Conservation (phyloP, 495 filamentous ascomycete genomes). For the Xylaria nigripes region DNA sequence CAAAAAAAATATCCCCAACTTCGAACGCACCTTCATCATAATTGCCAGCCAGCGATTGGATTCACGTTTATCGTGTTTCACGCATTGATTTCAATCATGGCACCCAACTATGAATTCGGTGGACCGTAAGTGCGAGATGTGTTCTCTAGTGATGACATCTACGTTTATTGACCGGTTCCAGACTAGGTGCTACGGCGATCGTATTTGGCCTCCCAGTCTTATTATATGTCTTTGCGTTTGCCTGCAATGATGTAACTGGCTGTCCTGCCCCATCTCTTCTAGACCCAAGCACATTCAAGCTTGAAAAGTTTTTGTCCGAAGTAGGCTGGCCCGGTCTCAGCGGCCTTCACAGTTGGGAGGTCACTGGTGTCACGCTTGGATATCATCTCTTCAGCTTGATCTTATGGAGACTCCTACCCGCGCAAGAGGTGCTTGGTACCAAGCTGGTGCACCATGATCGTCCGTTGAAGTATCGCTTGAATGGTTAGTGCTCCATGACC, state of each 20-base stretch:
- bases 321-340: constrained; percentile 63
- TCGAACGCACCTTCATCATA: too few species aligned
- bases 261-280: constrained; percentile 86
- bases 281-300: constrained; percentile 59
- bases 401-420: constrained; percentile 72
- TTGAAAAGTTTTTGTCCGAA: constrained; percentile 65
- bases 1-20: neutral
- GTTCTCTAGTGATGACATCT: neutral
- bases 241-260: constrained; percentile 87
- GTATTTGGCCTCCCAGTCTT: constrained; percentile 68
- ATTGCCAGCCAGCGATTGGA: neutral
- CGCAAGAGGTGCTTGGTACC: constrained; percentile 60
- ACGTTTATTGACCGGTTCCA: constrained; percentile 29
- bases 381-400: constrained; percentile 75
- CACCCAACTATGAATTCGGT: constrained; percentile 61
- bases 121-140: constrained; percentile 63
- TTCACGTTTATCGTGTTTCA: neutral
- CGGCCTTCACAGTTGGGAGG: constrained; percentile 54
- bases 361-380: constrained; percentile 55
- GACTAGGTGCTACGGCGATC: constrained; percentile 65
- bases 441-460: constrained; percentile 58
- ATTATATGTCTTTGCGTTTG: constrained; percentile 67
- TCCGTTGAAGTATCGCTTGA: constrained; percentile 74
- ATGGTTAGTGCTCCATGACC: constrained; percentile 46
- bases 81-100: neutral